Percentiles rank a stretch among this genome's conserved stretches.
These are phyloP conservation scores for Fulvia fulva DNA, from an alignment of 2,329 filamentous ascomycete genomes.

Conservation along the genomic window DNA sequence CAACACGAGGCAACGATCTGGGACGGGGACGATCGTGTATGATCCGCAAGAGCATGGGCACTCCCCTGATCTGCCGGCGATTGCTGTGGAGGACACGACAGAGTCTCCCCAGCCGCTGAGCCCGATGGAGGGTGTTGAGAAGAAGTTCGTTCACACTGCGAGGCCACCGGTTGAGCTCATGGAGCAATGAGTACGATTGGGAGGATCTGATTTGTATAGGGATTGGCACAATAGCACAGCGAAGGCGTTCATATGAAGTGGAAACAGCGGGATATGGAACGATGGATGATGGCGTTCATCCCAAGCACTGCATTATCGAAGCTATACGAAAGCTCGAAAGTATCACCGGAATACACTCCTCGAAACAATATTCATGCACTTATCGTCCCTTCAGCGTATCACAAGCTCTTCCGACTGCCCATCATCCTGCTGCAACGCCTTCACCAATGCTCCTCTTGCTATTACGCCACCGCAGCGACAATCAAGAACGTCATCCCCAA, in stretches of 20 bases:
- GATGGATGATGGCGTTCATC: not conserved
- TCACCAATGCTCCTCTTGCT: too few species aligned
- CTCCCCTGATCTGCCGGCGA: slow-evolving; percentile 57
- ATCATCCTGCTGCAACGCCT: too few species aligned
- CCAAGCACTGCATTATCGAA: not conserved
- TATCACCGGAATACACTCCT: not conserved
- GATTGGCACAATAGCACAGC: not conserved
- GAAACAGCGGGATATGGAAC: not conserved
- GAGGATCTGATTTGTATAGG: not conserved
- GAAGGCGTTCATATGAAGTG: not conserved
- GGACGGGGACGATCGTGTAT: slow-evolving; percentile 58
- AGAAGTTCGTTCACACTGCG: slow-evolving; percentile 50
- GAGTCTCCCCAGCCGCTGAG: slow-evolving; percentile 44
- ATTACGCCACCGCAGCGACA: not conserved
- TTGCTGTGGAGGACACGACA: slow-evolving; percentile 61
- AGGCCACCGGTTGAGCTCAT: slow-evolving; percentile 56
- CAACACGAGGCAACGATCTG: slow-evolving; percentile 36
- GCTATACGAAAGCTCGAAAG: not conserved
- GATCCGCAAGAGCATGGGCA: slow-evolving; percentile 60
- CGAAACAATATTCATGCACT: not conserved
- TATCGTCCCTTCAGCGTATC: not conserved
- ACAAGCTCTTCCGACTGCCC: not conserved
- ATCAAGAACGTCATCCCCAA: not conserved
- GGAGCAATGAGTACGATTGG: slow-evolving; percentile 30
- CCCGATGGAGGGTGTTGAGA: slow-evolving; percentile 45